These are phyloP conservation scores for Cerrena zonata DNA, from an alignment of 1,284 basidiomycete species.

Conservation along the genomic window DNA sequence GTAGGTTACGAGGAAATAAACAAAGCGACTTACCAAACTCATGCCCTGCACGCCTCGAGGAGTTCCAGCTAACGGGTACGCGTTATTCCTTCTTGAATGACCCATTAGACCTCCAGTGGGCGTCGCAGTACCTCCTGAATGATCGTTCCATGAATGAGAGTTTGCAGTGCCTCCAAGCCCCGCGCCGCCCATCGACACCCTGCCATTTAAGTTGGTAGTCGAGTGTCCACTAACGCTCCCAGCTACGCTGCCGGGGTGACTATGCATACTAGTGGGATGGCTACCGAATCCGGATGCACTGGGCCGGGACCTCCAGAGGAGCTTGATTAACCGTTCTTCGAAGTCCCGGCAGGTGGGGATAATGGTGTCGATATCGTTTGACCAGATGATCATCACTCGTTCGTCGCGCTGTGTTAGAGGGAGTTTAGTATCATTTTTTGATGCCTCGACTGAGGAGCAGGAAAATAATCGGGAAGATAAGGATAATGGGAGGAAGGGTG, in stretches of 20 bases:
- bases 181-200: constrained; percentile 14
- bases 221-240: constrained; percentile 24
- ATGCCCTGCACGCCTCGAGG: constrained; percentile 26
- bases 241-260: constrained; percentile 22
- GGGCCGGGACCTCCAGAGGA: constrained; percentile 54
- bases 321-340: constrained; percentile 74
- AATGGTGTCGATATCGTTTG: constrained; percentile 66
- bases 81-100: constrained; percentile 13
- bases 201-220: constrained; percentile 22
- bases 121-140: neutral
- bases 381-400: constrained; percentile 72
- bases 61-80: constrained; percentile 21
- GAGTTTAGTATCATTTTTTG: neutral
- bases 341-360: constrained; percentile 68
- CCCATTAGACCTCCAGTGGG: neutral
- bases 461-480: constrained; percentile 19
- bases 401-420: constrained; percentile 54
- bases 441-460: constrained; percentile 76
- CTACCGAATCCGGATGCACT: constrained; percentile 16
- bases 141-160: neutral
- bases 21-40: constrained; percentile 12
- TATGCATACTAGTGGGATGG: constrained; percentile 22
- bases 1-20: neutral
- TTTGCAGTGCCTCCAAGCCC: neutral
- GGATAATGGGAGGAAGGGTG: neutral